phyloP scores from a whole-genome alignment of 2,329 filamentous ascomycete species.

The Microcera coccophila region DNA sequence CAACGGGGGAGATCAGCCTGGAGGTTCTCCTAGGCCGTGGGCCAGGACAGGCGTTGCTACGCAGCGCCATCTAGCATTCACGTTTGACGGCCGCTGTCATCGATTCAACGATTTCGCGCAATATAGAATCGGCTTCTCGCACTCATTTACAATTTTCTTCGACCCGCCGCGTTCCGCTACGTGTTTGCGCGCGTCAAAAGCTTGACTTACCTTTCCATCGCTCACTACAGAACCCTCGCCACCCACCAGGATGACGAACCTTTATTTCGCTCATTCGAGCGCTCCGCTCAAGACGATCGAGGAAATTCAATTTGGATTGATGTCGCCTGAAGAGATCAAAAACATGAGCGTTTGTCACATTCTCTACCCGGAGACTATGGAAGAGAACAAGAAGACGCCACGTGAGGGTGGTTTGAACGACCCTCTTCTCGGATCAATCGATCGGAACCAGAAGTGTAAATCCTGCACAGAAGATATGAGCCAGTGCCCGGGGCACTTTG shows the following conservation, averaged over 20 bases:
- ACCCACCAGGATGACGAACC: constrained; percentile 77
- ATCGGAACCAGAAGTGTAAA: constrained; percentile 90
- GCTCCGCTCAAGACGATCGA: constrained; percentile 95
- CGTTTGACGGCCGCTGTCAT: constrained; percentile 32
- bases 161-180: constrained; percentile 23
- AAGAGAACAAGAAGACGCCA: constrained; percentile 86
- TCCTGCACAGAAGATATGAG: constrained; percentile 95
- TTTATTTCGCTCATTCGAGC: constrained; percentile 85
- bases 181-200: constrained; percentile 22
- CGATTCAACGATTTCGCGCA: constrained; percentile 25
- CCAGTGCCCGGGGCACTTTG: constrained; percentile 96
- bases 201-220: constrained; percentile 19
- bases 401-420: constrained; percentile 92
- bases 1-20: constrained; percentile 44
- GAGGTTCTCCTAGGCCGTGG: constrained; percentile 46
- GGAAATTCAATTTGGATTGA: constrained; percentile 97
- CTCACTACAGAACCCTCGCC: constrained; percentile 24
- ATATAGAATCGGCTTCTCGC: constrained; percentile 20
- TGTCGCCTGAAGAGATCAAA: constrained; percentile 98
- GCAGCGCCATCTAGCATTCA: constrained; percentile 40
- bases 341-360: constrained; percentile 96
- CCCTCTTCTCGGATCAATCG: constrained; percentile 91
- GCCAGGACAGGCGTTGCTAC: constrained; percentile 43
- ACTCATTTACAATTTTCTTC: constrained; percentile 22
- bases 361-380: constrained; percentile 99